Evolutionary conservation across 83 land plant genomes (phyloP).

Genomic region (Diphasiastrum complanatum): DNA sequence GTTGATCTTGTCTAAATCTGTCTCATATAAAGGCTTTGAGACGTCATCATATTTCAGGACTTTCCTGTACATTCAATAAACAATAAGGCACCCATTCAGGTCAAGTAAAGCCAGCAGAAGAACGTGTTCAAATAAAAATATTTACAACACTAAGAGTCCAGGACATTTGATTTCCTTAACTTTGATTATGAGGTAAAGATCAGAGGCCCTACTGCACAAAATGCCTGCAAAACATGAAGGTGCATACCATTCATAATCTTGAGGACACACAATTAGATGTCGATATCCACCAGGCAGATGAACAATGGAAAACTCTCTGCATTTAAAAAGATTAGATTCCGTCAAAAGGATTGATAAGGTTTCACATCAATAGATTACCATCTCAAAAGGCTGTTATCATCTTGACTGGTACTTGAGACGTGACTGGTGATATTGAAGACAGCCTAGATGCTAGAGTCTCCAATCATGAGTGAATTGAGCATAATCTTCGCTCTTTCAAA

Average conservation of each 20-base stretch:
- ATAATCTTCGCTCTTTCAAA: too few relatives aligned
- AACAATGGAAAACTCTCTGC: conserved; percentile 77
- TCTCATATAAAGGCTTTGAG: conserved; percentile 53
- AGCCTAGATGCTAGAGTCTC: too few relatives aligned
- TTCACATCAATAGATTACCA: not conserved
- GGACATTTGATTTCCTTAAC: too few relatives aligned
- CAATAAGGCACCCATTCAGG: not conserved
- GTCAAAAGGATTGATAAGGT: not conserved
- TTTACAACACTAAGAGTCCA: too few relatives aligned
- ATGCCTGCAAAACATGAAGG: not conserved
- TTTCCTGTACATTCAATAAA: conserved; percentile 46
- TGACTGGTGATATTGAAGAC: too few relatives aligned
- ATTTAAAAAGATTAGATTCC: conserved; percentile 2
- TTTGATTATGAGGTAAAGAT: too few relatives aligned
- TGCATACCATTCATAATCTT: conserved; percentile 62
- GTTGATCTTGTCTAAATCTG: conserved; percentile 61
- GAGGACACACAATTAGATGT: conserved; percentile 66
- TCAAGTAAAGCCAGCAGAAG: too few relatives aligned
- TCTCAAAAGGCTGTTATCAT: too few relatives aligned
- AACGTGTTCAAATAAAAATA: too few relatives aligned
- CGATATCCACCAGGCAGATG: conserved; percentile 74
- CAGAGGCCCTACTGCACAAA: conserved; percentile 10
- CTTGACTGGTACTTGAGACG: too few relatives aligned
- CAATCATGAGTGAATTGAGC: too few relatives aligned
- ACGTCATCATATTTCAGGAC: conserved; percentile 59